Evolutionary conservation across 1,139 yeast species (phyloP).

Genomic region (Sugiyamaella sp.): DNA sequence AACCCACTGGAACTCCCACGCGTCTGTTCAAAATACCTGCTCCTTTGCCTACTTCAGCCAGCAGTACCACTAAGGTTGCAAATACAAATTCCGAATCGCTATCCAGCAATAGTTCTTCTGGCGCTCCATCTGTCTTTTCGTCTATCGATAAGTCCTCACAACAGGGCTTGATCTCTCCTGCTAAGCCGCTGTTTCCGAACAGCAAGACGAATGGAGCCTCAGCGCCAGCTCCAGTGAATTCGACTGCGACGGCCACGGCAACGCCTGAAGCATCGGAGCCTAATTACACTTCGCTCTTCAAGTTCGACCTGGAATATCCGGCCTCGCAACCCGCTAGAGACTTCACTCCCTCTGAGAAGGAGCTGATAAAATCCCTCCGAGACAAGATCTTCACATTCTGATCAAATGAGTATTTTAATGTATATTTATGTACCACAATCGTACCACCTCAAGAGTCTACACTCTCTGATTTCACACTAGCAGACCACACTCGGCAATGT

Average conservation of each 20-base stretch:
- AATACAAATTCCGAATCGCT: background rate
- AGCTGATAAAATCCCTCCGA: conserved; percentile 6
- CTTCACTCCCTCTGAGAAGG: background rate
- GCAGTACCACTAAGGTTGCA: background rate
- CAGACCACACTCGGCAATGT: no score
- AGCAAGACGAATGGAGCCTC: background rate
- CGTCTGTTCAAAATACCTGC: conserved; percentile 15
- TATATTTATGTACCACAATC: background rate
- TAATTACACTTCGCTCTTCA: background rate
- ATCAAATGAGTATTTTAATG: background rate
- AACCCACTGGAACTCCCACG: conserved; percentile 18
- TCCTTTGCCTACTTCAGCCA: conserved; percentile 1
- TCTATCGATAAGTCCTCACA: conserved; percentile 9
- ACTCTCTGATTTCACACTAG: no score
- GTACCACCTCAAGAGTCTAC: no score
- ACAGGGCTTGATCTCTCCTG: conserved; percentile 22
- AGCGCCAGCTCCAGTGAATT: background rate
- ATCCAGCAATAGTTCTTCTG: no score
- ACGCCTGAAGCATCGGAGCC: background rate
- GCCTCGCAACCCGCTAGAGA: background rate
- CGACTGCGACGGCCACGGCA: background rate
- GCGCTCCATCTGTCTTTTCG: conserved; percentile 13
- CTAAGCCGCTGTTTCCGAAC: conserved; percentile 26
- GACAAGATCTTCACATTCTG: conserved; percentile 10
- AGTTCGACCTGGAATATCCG: background rate